Percentiles rank a stretch among this genome's conserved stretches.
Evolutionary conservation across 306 rosid genomes (phyloP).

Genomic region (Prunus dulcis): DNA sequence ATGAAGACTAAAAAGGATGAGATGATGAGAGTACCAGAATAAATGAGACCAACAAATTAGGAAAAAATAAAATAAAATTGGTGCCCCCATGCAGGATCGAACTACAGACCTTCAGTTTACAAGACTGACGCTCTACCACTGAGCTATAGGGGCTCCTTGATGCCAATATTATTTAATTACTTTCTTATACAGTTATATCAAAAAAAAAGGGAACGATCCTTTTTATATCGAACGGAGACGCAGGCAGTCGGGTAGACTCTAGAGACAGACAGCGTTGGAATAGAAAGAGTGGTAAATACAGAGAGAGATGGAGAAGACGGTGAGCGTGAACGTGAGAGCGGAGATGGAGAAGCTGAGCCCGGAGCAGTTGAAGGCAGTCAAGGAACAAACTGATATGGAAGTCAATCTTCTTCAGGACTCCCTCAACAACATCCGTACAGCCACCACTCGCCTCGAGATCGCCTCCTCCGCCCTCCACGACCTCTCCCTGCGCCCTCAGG

Average conservation of each 20-base stretch:
- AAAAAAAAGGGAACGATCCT: not conserved
- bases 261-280: not conserved
- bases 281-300: not conserved
- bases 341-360: constrained; percentile 75
- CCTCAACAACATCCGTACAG: constrained; percentile 82
- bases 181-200: accelerated
- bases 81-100: constrained; percentile 24
- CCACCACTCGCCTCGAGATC: constrained; percentile 78
- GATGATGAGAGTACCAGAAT: not conserved
- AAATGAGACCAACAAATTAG: not conserved
- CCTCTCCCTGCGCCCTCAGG: constrained; percentile 76
- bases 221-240: not conserved
- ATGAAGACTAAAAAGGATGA: too few relatives aligned
- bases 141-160: constrained; percentile 6
- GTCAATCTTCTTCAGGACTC: constrained; percentile 84
- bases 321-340: constrained; percentile 16
- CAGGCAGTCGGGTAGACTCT: not conserved
- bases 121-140: constrained; percentile 26
- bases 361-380: constrained; percentile 75
- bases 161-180: not conserved
- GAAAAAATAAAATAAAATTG: too few relatives aligned
- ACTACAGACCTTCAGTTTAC: constrained; percentile 27
- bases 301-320: constrained; percentile 14
- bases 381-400: constrained; percentile 81
- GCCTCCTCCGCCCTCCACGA: constrained; percentile 79